A percentile compares a stretch with the other conserved stretches of the same genome.
Conservation (phyloP, 2,329 filamentous ascomycete genomes). For the Acephala macrosclerotiorum region DNA sequence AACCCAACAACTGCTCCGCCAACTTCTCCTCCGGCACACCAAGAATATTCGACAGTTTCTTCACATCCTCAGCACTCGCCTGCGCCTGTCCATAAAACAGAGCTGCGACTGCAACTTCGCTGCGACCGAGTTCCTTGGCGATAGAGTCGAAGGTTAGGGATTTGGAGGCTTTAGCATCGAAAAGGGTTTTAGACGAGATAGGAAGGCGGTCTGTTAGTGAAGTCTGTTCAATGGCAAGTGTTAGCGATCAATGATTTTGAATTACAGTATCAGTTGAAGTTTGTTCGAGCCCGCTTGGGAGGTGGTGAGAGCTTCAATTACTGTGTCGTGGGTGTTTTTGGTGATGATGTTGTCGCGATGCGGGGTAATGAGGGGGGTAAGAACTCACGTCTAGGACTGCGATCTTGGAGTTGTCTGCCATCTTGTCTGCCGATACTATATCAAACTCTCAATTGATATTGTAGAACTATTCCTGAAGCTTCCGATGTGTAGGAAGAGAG, state of each 20-base stretch:
- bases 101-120: conserved; percentile 88
- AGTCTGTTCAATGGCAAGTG: conserved; percentile 52
- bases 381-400: conserved; percentile 32
- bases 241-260: conserved; percentile 11
- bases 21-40: conserved; percentile 64
- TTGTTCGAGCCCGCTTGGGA: too few species aligned
- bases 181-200: conserved; percentile 74
- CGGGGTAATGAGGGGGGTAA: conserved; percentile 26
- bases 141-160: conserved; percentile 82
- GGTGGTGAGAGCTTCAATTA: not conserved
- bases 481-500: conserved; percentile 2
- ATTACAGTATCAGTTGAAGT: too few species aligned
- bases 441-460: not conserved
- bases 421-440: conserved; percentile 14
- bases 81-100: conserved; percentile 90
- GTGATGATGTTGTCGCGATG: conserved; percentile 11
- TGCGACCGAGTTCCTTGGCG: conserved; percentile 75
- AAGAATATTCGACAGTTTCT: conserved; percentile 71
- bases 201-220: conserved; percentile 75
- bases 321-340: not conserved
- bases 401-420: conserved; percentile 34
- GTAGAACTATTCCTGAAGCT: not conserved
- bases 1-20: conserved; percentile 64
- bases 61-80: conserved; percentile 73
- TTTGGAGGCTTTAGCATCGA: conserved; percentile 79